A percentile compares a stretch with the other conserved stretches of the same genome.
Conservation (phyloP, 2,329 filamentous ascomycete species). For the Raffaelea deltoideospora region DNA sequence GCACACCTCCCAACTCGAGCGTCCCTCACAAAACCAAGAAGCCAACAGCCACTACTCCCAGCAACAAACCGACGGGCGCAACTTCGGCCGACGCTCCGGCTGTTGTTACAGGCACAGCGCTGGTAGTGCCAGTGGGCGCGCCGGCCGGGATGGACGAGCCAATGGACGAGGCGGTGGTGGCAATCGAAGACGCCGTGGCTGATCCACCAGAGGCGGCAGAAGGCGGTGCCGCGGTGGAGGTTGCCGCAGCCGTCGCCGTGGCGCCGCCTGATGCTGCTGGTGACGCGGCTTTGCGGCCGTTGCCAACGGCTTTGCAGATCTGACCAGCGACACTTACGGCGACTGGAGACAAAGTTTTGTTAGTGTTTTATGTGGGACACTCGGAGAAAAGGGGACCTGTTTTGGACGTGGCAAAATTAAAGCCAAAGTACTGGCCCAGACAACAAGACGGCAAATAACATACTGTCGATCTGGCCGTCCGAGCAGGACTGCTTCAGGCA, state of each 20-base stretch:
- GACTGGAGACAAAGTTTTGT: background rate
- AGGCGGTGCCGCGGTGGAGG: background rate
- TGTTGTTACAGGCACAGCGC: no score
- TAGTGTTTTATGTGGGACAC: no score
- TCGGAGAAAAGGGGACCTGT: no score
- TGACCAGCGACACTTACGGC: background rate
- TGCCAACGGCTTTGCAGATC: background rate
- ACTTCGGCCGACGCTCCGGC: no score
- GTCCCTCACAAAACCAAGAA: no score
- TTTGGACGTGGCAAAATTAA: background rate
- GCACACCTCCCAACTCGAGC: no score
- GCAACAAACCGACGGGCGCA: no score
- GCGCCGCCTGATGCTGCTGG: no score
- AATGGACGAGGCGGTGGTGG: constrained; percentile 1
- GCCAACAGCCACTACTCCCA: no score
- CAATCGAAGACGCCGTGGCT: background rate
- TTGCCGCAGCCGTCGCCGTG: background rate
- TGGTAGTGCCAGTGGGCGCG: no score
- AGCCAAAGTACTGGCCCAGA: background rate
- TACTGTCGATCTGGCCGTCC: background rate
- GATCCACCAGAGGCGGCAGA: background rate
- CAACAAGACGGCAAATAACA: background rate
- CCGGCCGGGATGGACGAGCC: no score
- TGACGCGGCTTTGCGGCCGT: background rate
- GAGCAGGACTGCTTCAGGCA: constrained; percentile 9